These are phyloP conservation scores for Iodosphaeria phyllophila DNA, from an alignment of 2,329 filamentous ascomycete genomes.

Conservation along the genomic window DNA sequence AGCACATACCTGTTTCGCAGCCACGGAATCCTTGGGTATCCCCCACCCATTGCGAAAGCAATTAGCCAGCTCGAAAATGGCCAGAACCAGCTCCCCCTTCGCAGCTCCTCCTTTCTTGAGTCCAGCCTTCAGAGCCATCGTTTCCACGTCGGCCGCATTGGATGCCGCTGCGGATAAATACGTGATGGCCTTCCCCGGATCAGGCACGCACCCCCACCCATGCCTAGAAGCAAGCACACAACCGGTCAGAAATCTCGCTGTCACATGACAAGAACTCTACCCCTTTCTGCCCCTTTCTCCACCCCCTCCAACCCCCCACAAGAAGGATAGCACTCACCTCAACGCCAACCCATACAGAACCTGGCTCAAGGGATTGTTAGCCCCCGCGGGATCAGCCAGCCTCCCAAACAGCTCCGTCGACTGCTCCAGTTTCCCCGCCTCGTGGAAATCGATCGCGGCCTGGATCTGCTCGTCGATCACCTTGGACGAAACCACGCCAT, in stretches of 20 bases:
- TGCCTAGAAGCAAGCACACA: constrained; percentile 51
- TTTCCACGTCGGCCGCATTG: constrained; percentile 76
- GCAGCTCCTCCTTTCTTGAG: constrained; percentile 86
- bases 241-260: background rate
- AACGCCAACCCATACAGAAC: constrained; percentile 88
- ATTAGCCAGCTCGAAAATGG: constrained; percentile 88
- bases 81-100: constrained; percentile 89
- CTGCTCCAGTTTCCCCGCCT: constrained; percentile 56
- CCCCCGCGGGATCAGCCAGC: constrained; percentile 65
- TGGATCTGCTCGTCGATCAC: constrained; percentile 59
- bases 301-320: no score
- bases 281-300: no score
- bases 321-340: constrained; percentile 34
- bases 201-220: constrained; percentile 71
- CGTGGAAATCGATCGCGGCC: constrained; percentile 86
- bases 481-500: constrained; percentile 25
- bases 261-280: no score
- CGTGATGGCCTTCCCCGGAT: constrained; percentile 55
- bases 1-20: constrained; percentile 50
- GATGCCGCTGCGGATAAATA: constrained; percentile 80
- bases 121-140: constrained; percentile 66
- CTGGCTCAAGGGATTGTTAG: constrained; percentile 86
- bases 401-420: constrained; percentile 75
- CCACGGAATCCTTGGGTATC: constrained; percentile 65
- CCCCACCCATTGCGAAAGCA: constrained; percentile 94